Percentiles rank a stretch among this genome's conserved stretches.
These are phyloP conservation scores for Aspergillus bridgeri DNA, from an alignment of 495 filamentous ascomycete species.

Conservation along the genomic window DNA sequence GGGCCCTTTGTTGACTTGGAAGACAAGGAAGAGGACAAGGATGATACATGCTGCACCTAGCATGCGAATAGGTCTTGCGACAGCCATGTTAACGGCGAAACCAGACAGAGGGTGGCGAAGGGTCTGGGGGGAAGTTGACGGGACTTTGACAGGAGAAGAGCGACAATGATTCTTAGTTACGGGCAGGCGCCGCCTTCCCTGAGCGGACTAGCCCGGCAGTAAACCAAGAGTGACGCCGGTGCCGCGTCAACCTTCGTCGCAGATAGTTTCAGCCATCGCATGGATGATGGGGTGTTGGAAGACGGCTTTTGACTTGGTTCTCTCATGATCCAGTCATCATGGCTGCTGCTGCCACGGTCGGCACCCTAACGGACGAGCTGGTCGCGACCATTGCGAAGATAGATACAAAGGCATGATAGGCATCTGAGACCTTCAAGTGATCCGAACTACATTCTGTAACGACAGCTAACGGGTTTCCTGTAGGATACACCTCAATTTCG, in stretches of 20 bases:
- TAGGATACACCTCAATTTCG: slow-evolving; percentile 31
- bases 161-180: background rate
- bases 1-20: slow-evolving; percentile 59
- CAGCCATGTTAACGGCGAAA: slow-evolving; percentile 58
- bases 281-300: slow-evolving; percentile 7
- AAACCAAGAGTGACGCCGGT: slow-evolving; percentile 4
- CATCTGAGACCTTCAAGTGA: background rate
- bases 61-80: slow-evolving; percentile 78
- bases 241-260: slow-evolving; percentile 12
- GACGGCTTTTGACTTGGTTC: background rate
- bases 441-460: slow-evolving; percentile 18
- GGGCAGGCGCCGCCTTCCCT: slow-evolving; percentile 21
- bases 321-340: slow-evolving; percentile 27
- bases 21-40: slow-evolving; percentile 71
- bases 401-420: slow-evolving; percentile 33
- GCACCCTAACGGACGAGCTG: slow-evolving; percentile 34
- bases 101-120: slow-evolving; percentile 21
- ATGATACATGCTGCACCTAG: slow-evolving; percentile 66
- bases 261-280: background rate
- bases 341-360: slow-evolving; percentile 43
- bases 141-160: slow-evolving; percentile 9
- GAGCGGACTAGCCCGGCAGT: slow-evolving; percentile 27
- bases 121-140: slow-evolving; percentile 12
- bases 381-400: slow-evolving; percentile 30
- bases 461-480: slow-evolving; percentile 40